Evolutionary conservation across 768 basidiomycete species (phyloP).

Genomic region (Mycena leptocephala): DNA sequence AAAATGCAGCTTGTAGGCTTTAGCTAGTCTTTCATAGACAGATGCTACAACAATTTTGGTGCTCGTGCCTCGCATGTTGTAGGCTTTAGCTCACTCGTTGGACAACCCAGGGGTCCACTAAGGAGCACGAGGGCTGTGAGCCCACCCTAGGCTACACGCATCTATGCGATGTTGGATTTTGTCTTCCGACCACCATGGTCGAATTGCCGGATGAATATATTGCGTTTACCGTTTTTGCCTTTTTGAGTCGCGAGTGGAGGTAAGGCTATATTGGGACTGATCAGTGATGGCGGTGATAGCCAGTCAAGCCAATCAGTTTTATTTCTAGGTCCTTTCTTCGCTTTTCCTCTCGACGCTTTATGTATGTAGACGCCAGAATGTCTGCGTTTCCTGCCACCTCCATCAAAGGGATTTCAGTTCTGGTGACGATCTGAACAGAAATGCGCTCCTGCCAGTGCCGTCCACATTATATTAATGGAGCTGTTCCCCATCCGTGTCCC

Average conservation of each 20-base stretch:
- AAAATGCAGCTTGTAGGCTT: too few species aligned
- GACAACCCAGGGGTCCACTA: too few species aligned
- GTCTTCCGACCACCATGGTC: neutral
- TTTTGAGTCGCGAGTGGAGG: neutral
- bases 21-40: too few species aligned
- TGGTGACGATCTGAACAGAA: too few species aligned
- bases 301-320: neutral
- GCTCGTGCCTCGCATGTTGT: too few species aligned
- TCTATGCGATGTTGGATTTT: neutral
- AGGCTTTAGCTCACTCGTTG: too few species aligned
- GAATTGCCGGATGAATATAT: conserved; percentile 3
- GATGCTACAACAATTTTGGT: too few species aligned
- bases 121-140: conserved; percentile 22
- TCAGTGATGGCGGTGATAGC: neutral
- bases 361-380: neutral
- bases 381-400: too few species aligned
- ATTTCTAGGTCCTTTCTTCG: neutral
- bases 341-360: neutral
- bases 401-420: neutral
- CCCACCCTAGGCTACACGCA: neutral
- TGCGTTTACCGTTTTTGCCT: neutral
- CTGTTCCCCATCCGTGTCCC: too few species aligned
- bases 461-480: too few species aligned
- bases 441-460: too few species aligned
- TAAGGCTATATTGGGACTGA: neutral